Evolutionary conservation across 257 asterid genomes (phyloP).

Genomic region (Solanum etuberosum): DNA sequence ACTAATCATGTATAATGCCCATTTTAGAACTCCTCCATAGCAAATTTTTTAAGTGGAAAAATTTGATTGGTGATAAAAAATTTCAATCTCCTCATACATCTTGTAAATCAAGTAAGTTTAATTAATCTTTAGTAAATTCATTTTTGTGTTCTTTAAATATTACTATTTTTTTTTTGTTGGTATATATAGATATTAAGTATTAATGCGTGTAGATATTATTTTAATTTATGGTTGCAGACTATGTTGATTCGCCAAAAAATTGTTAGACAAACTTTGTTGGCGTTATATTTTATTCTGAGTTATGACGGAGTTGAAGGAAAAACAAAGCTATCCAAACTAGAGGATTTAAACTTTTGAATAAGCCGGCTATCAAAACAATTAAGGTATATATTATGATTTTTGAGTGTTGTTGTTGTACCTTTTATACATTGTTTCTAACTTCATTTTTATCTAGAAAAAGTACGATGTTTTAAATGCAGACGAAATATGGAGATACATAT

Average conservation of each 20-base stretch:
- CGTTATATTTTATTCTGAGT: neutral
- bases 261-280: neutral
- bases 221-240: neutral
- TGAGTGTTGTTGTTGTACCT: neutral
- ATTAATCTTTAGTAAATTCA: neutral
- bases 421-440: neutral
- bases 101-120: neutral
- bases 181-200: too few species aligned
- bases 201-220: too few species aligned
- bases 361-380: neutral
- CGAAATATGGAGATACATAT: neutral
- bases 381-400: neutral
- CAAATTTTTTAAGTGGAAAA: neutral
- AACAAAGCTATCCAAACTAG: neutral
- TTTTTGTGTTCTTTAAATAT: neutral
- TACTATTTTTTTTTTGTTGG: too few species aligned
- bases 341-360: neutral
- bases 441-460: neutral
- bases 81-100: neutral
- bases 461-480: neutral
- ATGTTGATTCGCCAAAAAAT: neutral
- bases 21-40: too few species aligned
- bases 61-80: neutral
- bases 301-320: neutral
- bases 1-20: too few species aligned